Conservation (phyloP, 352 stramenopile genomes). For the Phytophthora macrochlamydospora region DNA sequence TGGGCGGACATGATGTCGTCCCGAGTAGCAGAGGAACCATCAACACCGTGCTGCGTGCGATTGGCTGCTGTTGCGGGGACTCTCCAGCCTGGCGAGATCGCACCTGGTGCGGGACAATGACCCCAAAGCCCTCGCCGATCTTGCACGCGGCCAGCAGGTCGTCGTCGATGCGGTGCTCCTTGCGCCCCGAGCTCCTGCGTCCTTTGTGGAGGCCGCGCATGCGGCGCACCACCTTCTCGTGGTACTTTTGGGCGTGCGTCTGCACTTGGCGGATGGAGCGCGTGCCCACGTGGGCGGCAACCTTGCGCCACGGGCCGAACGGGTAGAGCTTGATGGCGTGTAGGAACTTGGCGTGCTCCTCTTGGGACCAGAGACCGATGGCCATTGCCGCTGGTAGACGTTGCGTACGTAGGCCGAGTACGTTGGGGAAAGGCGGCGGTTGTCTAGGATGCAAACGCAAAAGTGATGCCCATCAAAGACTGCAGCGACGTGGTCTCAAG, state of each 20-base stretch:
- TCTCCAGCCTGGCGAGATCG: conserved; percentile 11
- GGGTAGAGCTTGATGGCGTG: conserved; percentile 55
- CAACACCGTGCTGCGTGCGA: conserved; percentile 2
- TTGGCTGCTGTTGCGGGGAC: conserved; percentile 6
- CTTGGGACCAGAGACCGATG: conserved; percentile 54
- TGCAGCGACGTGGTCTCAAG: conserved; percentile 16
- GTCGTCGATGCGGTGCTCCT: conserved; percentile 48
- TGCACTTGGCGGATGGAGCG: conserved; percentile 64
- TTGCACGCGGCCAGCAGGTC: conserved; percentile 42
- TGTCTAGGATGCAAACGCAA: conserved; percentile 15
- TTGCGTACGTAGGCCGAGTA: conserved; percentile 34
- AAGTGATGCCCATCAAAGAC: conserved; percentile 16
- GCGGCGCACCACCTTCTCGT: conserved; percentile 58
- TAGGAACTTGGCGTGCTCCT: conserved; percentile 71
- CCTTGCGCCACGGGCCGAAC: conserved; percentile 53
- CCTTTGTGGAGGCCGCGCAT: conserved; percentile 54
- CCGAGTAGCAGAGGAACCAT: conserved; percentile 24
- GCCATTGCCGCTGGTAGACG: conserved; percentile 15
- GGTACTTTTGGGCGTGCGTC: conserved; percentile 69
- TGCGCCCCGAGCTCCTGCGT: conserved; percentile 36
- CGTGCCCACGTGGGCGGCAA: conserved; percentile 55
- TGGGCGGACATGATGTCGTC: conserved; percentile 21
- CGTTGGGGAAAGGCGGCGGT: conserved; percentile 12
- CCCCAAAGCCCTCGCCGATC: conserved; percentile 33
- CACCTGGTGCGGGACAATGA: conserved; percentile 14